Evolutionary conservation across 306 rosid species (phyloP), one percentile per base, ranked within the genome.

Genomic region (Vachellia collinsii): DNA sequence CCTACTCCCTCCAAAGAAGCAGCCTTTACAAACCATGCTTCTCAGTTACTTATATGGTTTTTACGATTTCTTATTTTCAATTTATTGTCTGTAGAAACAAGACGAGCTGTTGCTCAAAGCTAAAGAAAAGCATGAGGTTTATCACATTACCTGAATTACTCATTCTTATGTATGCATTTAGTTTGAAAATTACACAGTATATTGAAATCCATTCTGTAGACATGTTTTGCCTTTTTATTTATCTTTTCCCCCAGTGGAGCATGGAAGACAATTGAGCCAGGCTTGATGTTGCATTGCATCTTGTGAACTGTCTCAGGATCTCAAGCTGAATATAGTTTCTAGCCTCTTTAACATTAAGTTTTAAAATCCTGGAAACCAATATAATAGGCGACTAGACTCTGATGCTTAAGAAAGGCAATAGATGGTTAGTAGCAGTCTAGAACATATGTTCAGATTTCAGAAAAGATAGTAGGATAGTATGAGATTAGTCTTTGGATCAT

Each of bases 41-140:
- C 39, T 62, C 46, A 65, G 61, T 76, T 29, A 22, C 29, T 70
- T 74, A 54, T 14, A 34, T 23, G 51, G 19, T 54, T 72, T 34
- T 51, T 78, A 37, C 36, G 66, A 48, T 69, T 77, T 86, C 38
- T 53, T 59, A 16, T 38, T 81, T 79, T 74, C 48, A 41, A 51
- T 72, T 43, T 39, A 20, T 74, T 84, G 44, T 78, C 74, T 50
- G 76, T 88, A 85, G 91, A 95, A 73, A 81, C 94, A 89, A 78
- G 91, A 85, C 47, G 92, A 87, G 86, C 80, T 88, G 80, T 89
- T 93, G 88, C 74, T 62, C 70, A 95, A 87, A 90, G 92, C 97
- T 59, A 87, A 89, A 77, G 92, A 89, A 81, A 81, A 75, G 48
- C 91, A 93, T 58, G 97, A 93, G 97, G 99, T 95, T 72, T 72